Evolutionary conservation across 768 basidiomycete genomes (phyloP), one percentile per base, ranked within the genome.

Genomic region (Lactifluus pinguis): DNA sequence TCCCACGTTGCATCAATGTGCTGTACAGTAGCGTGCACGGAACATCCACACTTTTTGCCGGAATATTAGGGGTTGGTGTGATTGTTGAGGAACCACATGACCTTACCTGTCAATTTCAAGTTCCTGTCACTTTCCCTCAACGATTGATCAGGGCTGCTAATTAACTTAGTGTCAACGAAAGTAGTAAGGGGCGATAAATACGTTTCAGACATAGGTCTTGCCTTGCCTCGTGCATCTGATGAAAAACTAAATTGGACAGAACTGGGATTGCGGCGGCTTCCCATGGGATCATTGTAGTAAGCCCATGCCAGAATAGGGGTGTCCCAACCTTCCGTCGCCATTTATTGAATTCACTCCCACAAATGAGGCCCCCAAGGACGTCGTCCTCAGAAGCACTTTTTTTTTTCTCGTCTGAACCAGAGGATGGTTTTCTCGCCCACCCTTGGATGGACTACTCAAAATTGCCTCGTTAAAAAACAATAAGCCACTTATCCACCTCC

Each of bases 141-240:
- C 25, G 25, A 25, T 25, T 25, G 25, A 25, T 25, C 25, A 30
- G 53, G 53, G 53, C 29, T 55, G 17, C n/a, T 34, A 42, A 29
- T 36, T 10, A 36, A 36, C 41, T 9, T 25, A 30, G 42, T 15
- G 42, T 47, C 39, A 52, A 61, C 60, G 29, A 57, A 61, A 61
- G 60, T 52, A 30, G 55, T 61, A 57, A 47, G 57, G 41, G 50
- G 60, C 50, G 11, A 29, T 34, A 48, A 21, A 61, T 61, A 48
- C 45, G 60, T 57, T 52, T 61, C 60, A 48, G 29, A 51, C 55
- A 25, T 48, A 30, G 15, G 19, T 34, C 49, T 57, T 19, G 11
- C n/a, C 49, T 57, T 30, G 45, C 55, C 49, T 51, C 49, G 60
- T 52, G 58, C 34, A 39, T 59, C 58, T 59, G 58, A 59, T 59